Conservation (phyloP, 164 flowering plant species). For the Houttuynia cordata region DNA sequence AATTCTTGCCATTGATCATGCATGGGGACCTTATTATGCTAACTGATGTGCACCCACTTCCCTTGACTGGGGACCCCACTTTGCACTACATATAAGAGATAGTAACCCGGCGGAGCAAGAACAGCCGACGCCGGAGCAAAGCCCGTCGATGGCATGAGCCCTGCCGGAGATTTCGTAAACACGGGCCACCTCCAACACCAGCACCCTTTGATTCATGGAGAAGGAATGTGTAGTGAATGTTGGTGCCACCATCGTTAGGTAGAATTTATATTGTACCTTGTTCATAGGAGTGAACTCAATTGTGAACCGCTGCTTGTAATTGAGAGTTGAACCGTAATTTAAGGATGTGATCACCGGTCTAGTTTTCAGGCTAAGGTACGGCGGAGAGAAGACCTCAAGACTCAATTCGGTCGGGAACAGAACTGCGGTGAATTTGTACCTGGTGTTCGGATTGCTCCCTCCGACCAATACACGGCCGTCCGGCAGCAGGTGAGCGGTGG, state of each 20-base stretch:
- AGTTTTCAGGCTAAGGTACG: slow-evolving; percentile 11
- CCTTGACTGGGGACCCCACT: slow-evolving; percentile 42
- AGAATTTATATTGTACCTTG: background rate
- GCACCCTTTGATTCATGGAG: slow-evolving; percentile 43
- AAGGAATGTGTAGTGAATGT: slow-evolving; percentile 50
- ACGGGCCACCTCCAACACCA: slow-evolving; percentile 15
- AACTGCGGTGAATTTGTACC: slow-evolving; percentile 19
- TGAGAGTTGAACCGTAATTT: slow-evolving; percentile 3
- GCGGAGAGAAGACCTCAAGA: slow-evolving; percentile 27
- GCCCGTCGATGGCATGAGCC: slow-evolving; percentile 8
- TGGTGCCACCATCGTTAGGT: slow-evolving; percentile 54
- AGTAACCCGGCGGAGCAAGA: slow-evolving; percentile 53
- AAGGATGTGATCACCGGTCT: slow-evolving; percentile 12
- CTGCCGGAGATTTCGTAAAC: background rate
- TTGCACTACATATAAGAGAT: slow-evolving; percentile 40
- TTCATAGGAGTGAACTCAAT: slow-evolving; percentile 6
- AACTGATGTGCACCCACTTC: slow-evolving; percentile 33
- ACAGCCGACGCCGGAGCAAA: slow-evolving; percentile 19
- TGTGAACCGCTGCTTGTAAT: slow-evolving; percentile 11
- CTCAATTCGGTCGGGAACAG: slow-evolving; percentile 27
- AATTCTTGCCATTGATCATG: background rate
- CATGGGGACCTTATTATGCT: too few species aligned
- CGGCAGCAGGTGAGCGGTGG: slow-evolving; percentile 18
- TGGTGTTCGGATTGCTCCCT: slow-evolving; percentile 24
- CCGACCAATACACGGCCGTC: slow-evolving; percentile 29